phyloP scores from a whole-genome alignment of 805 yeast genomes.

The Lipomyces sp. region DNA sequence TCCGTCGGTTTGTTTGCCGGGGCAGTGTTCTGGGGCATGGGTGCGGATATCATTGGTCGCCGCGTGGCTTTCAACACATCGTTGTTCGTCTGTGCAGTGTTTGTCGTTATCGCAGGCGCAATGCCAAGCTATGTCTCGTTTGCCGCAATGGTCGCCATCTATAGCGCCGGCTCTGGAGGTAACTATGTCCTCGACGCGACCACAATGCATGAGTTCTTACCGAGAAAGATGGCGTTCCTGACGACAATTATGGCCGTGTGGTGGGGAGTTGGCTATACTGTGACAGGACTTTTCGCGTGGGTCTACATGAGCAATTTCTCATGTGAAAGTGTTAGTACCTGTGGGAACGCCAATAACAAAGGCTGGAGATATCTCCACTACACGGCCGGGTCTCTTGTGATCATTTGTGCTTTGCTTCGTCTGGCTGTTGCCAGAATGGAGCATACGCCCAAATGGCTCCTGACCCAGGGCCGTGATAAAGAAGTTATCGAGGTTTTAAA shows the following conservation, averaged over 20 bases:
- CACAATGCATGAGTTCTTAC: constrained; percentile 59
- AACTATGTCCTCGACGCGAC: constrained; percentile 61
- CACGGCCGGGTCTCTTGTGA: constrained; percentile 58
- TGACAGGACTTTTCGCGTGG: constrained; percentile 59
- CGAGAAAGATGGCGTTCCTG: constrained; percentile 56
- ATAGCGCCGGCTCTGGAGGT: constrained; percentile 59
- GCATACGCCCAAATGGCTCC: constrained; percentile 62
- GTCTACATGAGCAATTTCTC: constrained; percentile 58
- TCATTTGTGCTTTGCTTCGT: constrained; percentile 55
- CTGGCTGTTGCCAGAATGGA: constrained; percentile 53
- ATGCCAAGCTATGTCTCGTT: constrained; percentile 54
- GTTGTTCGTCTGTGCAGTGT: constrained; percentile 54
- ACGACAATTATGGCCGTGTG: constrained; percentile 59
- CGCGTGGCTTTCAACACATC: constrained; percentile 57
- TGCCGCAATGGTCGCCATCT: constrained; percentile 54
- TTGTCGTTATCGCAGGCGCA: constrained; percentile 61
- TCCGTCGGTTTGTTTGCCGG: constrained; percentile 60
- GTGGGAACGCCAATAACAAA: constrained; percentile 54
- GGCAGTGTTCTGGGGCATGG: constrained; percentile 61
- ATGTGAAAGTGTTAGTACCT: constrained; percentile 52
- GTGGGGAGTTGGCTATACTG: constrained; percentile 69
- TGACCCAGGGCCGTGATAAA: constrained; percentile 58
- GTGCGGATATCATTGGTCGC: constrained; percentile 61
- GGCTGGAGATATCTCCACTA: constrained; percentile 69
- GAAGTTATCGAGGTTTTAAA: constrained; percentile 55